Evolutionary conservation across 352 stramenopile species (phyloP).

Genomic region (Phytopythium sindhum): DNA sequence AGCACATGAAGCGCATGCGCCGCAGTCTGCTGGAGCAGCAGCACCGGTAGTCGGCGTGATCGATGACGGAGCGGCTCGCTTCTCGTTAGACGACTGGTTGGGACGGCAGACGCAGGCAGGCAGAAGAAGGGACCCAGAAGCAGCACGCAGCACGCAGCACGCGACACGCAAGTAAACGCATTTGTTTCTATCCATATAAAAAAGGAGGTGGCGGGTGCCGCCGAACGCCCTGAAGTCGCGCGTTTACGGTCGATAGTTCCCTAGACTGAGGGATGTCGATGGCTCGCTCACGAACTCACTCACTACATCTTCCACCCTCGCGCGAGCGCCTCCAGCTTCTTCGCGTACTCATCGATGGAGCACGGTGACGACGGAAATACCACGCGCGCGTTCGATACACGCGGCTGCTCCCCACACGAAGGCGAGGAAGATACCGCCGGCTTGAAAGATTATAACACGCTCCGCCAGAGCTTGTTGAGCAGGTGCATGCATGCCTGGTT

Average conservation of each 20-base stretch:
- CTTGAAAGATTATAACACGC: conserved; percentile 61
- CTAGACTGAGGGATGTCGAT: not conserved
- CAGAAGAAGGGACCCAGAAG: not conserved
- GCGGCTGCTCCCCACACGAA: not conserved
- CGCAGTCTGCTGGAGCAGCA: conserved; percentile 60
- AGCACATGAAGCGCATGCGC: conserved; percentile 80
- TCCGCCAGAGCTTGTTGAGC: conserved; percentile 95
- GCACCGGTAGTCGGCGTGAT: conserved; percentile 22
- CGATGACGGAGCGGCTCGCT: not conserved
- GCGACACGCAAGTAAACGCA: conserved; percentile 4
- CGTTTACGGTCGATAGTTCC: not conserved
- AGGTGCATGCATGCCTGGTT: conserved; percentile 95
- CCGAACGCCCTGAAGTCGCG: conserved; percentile 1
- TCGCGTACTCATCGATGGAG: not conserved
- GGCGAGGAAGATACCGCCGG: not conserved
- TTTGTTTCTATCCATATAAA: conserved; percentile 10
- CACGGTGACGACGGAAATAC: not conserved
- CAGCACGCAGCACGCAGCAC: not conserved
- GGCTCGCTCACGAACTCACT: not conserved
- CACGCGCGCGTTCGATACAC: not conserved
- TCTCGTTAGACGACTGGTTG: not conserved
- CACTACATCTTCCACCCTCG: not conserved
- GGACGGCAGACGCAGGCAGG: not conserved
- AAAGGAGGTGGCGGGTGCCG: not conserved
- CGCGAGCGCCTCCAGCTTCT: not conserved